These are phyloP conservation scores for Ceratocystis eucalypticola DNA, from an alignment of 2,329 filamentous ascomycete species.

Conservation along the genomic window DNA sequence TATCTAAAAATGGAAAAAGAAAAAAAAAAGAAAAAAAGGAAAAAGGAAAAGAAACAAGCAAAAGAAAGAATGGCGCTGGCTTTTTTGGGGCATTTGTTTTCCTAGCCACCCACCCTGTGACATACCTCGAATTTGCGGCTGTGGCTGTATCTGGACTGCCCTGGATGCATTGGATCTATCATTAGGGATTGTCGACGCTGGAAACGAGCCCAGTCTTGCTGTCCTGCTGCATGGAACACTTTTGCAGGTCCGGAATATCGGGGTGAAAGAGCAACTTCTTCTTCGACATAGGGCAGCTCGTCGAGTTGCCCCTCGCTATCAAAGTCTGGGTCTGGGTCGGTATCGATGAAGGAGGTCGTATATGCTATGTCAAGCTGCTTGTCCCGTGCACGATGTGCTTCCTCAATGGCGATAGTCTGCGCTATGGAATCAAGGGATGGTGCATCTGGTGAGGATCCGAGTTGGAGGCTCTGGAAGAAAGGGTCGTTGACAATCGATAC, in stretches of 20 bases:
- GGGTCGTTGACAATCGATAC: slow-evolving; percentile 42
- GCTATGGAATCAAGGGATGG: slow-evolving; percentile 26
- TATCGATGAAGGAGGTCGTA: slow-evolving; percentile 20
- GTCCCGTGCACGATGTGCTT: slow-evolving; percentile 15
- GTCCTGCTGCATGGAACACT: background rate
- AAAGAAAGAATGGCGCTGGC: background rate
- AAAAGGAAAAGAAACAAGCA: too few species aligned
- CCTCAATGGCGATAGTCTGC: slow-evolving; percentile 8
- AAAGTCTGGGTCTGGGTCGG: slow-evolving; percentile 23
- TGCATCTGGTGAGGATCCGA: slow-evolving; percentile 7
- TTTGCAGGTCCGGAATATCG: slow-evolving; percentile 13
- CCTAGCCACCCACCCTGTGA: background rate
- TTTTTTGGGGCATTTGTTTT: background rate
- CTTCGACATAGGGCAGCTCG: slow-evolving; percentile 15
- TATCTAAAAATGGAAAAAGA: background rate
- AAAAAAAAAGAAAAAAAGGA: too few species aligned
- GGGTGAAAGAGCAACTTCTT: slow-evolving; percentile 15
- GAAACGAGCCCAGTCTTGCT: slow-evolving; percentile 3
- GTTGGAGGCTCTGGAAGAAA: slow-evolving; percentile 34
- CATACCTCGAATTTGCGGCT: background rate
- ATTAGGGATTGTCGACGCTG: background rate
- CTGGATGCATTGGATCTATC: background rate
- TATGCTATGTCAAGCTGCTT: slow-evolving; percentile 13
- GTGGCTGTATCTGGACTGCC: background rate
- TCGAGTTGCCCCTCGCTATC: slow-evolving; percentile 19